phyloP scores from a whole-genome alignment of 2,329 filamentous ascomycete genomes.

The Ceratocystiopsis minuta region DNA sequence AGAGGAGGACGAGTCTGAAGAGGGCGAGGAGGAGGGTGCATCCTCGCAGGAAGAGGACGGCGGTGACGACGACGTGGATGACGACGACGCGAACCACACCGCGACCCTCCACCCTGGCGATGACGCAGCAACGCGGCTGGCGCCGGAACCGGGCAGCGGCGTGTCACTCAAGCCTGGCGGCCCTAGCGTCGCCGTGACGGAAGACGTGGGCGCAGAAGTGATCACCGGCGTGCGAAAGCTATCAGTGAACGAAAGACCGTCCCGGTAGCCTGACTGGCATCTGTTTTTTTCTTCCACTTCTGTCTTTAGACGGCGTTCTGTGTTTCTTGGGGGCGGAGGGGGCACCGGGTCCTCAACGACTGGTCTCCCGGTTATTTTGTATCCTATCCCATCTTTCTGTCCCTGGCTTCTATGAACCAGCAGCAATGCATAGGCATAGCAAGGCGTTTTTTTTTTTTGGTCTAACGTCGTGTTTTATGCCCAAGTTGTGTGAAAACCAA shows the following conservation, averaged over 20 bases:
- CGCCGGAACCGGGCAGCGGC: no score
- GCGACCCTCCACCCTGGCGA: background rate
- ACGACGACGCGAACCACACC: background rate
- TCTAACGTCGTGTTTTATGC: background rate
- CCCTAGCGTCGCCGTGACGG: background rate
- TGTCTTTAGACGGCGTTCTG: background rate
- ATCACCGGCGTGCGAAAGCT: slow-evolving; percentile 42
- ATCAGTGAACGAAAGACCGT: slow-evolving; percentile 18
- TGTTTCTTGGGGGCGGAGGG: background rate
- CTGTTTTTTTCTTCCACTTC: no score
- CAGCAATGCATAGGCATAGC: slow-evolving; percentile 5
- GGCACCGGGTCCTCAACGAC: background rate
- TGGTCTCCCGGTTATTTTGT: background rate
- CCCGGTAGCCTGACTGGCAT: background rate
- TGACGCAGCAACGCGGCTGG: no score
- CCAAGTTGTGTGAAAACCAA: no score
- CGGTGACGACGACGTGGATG: background rate
- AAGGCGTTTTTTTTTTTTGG: slow-evolving; percentile 7
- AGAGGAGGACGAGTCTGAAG: slow-evolving; percentile 20
- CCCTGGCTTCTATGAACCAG: background rate
- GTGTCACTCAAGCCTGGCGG: no score
- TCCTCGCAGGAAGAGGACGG: slow-evolving; percentile 11
- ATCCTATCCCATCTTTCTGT: background rate
- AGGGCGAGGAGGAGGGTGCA: slow-evolving; percentile 21
- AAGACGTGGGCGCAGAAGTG: slow-evolving; percentile 34